Evolutionary conservation across 352 stramenopile genomes (phyloP), one percentile per base, ranked within the genome.

Genomic region (Globisporangium emineosum): DNA sequence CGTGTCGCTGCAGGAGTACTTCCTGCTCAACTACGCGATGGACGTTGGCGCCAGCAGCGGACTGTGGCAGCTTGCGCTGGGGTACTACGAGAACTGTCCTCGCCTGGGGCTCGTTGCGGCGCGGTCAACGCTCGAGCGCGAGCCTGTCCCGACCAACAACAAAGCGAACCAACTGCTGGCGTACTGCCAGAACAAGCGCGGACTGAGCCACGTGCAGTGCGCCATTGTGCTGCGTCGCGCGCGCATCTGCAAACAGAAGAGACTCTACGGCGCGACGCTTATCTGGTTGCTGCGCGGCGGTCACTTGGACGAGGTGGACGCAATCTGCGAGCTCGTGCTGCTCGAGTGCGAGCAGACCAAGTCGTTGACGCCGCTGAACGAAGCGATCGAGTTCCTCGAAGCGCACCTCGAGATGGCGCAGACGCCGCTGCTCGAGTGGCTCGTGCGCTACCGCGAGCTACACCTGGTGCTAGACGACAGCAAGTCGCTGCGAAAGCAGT

Each of bases 371-470:
- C 64, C 77, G 12, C 71, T 94, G 33, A 71, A 91, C 30, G 79
- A 90, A 64, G 78, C 83, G 2, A 77, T 88, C 37, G 83, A 92
- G 53, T 91, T 91, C 65, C 67, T 92, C 50, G 81, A 89, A 29
- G 30, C 68, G 15, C 71, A 79, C 25, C 49, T 66, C 17, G 71
- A 85, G 13, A 65, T 88, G 37, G 69, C 79, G 17, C 71, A 69
- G 33, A 81, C 80, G 19, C 72, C 81, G 45, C 77, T 76, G 55
- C 62, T 91, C 21, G 64, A 68, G 33, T 94, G 85, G 79, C 60
- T 91, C 5, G 71, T 90, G 17, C 72, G 70, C 37, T 94, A 91
- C 68, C 80, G 85, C 5, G 83, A 94, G 62, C 75, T 91, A 15
- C 66, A 76, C 43, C 61, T 94, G 21, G 78, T 93, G 49, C 65